Percentiles rank a stretch among this genome's conserved stretches.
phyloP scores from a whole-genome alignment of 768 basidiomycete species.

The Chalciporus pseudorubinellus region DNA sequence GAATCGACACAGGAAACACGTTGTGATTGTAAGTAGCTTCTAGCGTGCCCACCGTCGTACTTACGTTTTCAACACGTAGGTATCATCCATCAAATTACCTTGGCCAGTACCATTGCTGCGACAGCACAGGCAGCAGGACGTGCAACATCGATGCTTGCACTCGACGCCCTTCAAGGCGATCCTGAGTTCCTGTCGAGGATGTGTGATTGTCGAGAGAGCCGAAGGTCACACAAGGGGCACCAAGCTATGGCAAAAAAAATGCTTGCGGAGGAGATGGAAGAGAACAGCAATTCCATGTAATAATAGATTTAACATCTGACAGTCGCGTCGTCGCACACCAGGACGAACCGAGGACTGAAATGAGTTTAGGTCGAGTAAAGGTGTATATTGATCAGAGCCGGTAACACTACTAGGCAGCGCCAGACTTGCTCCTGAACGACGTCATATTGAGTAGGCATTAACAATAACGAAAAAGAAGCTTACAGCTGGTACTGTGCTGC shows the following conservation, averaged over 20 bases:
- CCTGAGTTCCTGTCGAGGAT: slow-evolving; percentile 56
- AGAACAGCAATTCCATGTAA: slow-evolving; percentile 17
- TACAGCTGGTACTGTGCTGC: slow-evolving; percentile 66
- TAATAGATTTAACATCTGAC: background rate
- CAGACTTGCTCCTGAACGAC: slow-evolving; percentile 39
- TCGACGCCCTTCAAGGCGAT: slow-evolving; percentile 68
- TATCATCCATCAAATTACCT: slow-evolving; percentile 60
- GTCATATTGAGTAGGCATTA: slow-evolving; percentile 2
- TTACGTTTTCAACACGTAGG: slow-evolving; percentile 42
- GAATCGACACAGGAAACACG: slow-evolving; percentile 34
- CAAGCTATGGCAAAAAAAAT: slow-evolving; percentile 37
- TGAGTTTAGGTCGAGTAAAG: too few species aligned
- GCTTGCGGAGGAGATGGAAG: slow-evolving; percentile 25
- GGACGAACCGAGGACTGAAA: background rate
- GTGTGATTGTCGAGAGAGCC: slow-evolving; percentile 60
- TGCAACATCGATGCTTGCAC: slow-evolving; percentile 57
- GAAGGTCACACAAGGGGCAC: slow-evolving; percentile 35
- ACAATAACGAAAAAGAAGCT: slow-evolving; percentile 25
- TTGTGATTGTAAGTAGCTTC: slow-evolving; percentile 49
- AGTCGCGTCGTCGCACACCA: slow-evolving; percentile 2
- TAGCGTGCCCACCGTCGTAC: slow-evolving; percentile 7
- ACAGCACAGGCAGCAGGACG: slow-evolving; percentile 56
- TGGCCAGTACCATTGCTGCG: slow-evolving; percentile 56
- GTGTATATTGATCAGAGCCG: slow-evolving; percentile 3
- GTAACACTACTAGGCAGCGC: slow-evolving; percentile 24